phyloP scores from a whole-genome alignment of 192 early-diverging fungal genomes.

The Gamsiella multidivaricata region DNA sequence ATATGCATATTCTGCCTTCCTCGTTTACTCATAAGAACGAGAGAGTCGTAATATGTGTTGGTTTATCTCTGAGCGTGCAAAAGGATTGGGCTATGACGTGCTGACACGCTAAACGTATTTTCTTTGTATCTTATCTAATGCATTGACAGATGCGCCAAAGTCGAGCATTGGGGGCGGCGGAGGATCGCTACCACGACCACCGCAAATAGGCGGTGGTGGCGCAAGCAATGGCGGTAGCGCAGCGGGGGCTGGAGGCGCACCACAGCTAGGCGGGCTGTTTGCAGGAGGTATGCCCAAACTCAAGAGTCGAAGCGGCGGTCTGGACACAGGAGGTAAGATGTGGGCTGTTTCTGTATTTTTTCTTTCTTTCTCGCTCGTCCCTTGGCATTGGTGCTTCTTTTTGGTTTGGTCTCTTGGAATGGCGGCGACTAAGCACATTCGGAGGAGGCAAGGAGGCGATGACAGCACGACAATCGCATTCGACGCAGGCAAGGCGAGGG shows the following conservation, averaged over 20 bases:
- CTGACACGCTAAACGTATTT: conserved; percentile 6
- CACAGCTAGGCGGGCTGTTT: conserved; percentile 70
- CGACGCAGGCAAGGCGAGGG: too few species aligned
- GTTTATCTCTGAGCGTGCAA: too few species aligned
- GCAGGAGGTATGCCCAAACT: conserved; percentile 73
- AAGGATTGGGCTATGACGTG: neutral
- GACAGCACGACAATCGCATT: too few species aligned
- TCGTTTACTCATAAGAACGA: too few species aligned
- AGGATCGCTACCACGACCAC: conserved; percentile 42
- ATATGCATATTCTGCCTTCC: too few species aligned
- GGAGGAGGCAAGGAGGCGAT: too few species aligned
- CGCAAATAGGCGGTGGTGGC: conserved; percentile 34
- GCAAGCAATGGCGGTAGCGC: conserved; percentile 20
- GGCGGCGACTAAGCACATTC: too few species aligned
- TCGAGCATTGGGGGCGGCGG: conserved; percentile 15
- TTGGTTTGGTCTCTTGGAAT: too few species aligned
- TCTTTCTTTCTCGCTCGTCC: conserved; percentile 11
- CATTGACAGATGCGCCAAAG: conserved; percentile 19
- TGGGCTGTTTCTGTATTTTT: conserved; percentile 17
- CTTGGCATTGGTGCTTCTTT: conserved; percentile 5
- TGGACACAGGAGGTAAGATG: conserved; percentile 59
- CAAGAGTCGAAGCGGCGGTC: conserved; percentile 65
- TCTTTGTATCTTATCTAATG: neutral
- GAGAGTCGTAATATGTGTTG: too few species aligned
- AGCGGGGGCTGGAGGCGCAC: conserved; percentile 54